Conservation (phyloP, 225 moss, liverwort and hornwort genomes). For the Asterella californica region DNA sequence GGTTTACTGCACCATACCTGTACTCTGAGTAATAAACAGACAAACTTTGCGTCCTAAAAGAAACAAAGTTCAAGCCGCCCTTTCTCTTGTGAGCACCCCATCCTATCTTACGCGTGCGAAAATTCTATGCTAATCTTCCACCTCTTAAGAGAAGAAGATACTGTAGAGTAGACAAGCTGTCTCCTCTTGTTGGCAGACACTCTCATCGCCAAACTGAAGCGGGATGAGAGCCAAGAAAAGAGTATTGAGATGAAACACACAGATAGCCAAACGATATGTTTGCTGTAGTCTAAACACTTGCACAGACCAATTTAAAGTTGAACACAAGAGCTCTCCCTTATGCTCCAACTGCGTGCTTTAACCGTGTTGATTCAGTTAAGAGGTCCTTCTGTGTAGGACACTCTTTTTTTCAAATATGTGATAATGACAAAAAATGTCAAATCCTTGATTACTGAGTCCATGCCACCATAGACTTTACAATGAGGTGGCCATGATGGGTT, state of each 20-base stretch:
- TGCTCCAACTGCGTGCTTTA: not conserved
- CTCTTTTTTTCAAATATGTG: slow-evolving; percentile 4
- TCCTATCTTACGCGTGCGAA: not conserved
- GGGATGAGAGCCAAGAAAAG: no score
- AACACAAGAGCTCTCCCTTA: not conserved
- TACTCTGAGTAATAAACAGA: not conserved
- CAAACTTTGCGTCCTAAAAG: not conserved
- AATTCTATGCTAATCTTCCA: not conserved
- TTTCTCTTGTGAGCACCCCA: not conserved
- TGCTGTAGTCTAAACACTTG: not conserved
- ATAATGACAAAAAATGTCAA: slow-evolving; percentile 6
- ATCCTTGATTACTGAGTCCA: not conserved
- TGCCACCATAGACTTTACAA: not conserved
- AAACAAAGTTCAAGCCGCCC: not conserved
- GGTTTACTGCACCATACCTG: not conserved
- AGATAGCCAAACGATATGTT: not conserved
- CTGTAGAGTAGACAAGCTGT: not conserved
- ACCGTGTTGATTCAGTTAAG: not conserved
- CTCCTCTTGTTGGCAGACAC: not conserved
- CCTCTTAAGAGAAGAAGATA: not conserved
- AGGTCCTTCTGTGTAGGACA: slow-evolving; percentile 2
- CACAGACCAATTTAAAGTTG: not conserved
- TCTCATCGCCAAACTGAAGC: not conserved
- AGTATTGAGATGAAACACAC: not conserved
- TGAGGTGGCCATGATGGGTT: not conserved